phyloP scores from a whole-genome alignment of 1,139 yeast genomes.

The Citeromyces hawaiiensis region DNA sequence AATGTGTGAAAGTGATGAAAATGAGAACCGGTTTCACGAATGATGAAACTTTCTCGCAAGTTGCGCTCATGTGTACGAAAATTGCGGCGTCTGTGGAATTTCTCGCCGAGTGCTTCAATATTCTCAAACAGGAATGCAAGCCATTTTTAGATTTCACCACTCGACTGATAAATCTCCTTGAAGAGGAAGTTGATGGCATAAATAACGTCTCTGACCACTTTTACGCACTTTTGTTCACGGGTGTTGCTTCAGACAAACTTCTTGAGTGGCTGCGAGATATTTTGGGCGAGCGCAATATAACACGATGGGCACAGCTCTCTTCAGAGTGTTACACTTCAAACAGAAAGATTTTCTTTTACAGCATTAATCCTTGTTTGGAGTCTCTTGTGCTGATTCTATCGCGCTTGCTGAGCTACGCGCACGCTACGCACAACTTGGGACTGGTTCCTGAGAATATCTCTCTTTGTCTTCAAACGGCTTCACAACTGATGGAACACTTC shows the following conservation, averaged over 20 bases:
- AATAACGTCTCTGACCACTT: slow-evolving; percentile 21
- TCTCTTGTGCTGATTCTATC: slow-evolving; percentile 37
- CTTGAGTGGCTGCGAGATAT: slow-evolving; percentile 34
- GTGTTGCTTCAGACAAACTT: slow-evolving; percentile 34
- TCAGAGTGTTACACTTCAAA: slow-evolving; percentile 33
- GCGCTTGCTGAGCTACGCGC: slow-evolving; percentile 29
- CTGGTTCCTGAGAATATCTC: slow-evolving; percentile 18
- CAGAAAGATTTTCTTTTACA: slow-evolving; percentile 31
- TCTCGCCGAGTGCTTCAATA: slow-evolving; percentile 24
- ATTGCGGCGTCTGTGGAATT: slow-evolving; percentile 15
- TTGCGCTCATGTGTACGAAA: neutral
- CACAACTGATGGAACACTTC: slow-evolving; percentile 15
- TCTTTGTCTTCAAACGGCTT: slow-evolving; percentile 4
- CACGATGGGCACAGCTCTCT: slow-evolving; percentile 42
- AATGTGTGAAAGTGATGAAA: slow-evolving; percentile 7
- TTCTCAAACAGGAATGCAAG: slow-evolving; percentile 23
- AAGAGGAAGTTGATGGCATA: slow-evolving; percentile 13
- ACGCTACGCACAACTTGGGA: slow-evolving; percentile 15
- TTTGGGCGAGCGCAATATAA: slow-evolving; percentile 58
- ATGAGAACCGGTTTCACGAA: neutral
- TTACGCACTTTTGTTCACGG: slow-evolving; percentile 42
- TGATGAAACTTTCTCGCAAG: neutral
- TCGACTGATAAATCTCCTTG: slow-evolving; percentile 20
- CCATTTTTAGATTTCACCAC: slow-evolving; percentile 26
- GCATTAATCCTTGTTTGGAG: slow-evolving; percentile 45